Conservation (phyloP, 2,329 filamentous ascomycete genomes). For the Aspergillus puulaauensis region DNA sequence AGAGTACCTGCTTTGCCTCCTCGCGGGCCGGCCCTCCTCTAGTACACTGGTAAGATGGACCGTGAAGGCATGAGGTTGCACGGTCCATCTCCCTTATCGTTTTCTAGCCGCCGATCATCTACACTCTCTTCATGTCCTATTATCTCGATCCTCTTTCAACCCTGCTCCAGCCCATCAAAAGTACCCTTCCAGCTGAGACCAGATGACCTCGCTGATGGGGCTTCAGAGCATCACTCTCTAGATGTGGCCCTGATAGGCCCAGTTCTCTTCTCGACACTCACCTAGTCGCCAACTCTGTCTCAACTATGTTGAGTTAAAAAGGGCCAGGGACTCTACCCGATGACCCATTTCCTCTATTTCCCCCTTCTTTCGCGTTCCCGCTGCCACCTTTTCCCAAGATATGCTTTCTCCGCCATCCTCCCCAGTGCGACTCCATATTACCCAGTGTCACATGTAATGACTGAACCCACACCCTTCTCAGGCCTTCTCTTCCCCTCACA, state of each 20-base stretch:
- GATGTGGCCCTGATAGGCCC: constrained; percentile 4
- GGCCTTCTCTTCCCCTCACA: not conserved
- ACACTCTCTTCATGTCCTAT: not conserved
- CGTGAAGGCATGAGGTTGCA: constrained; percentile 9
- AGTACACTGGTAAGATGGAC: constrained; percentile 3
- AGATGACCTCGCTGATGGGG: constrained; percentile 10
- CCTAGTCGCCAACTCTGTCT: constrained; percentile 3
- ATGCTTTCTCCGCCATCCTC: not conserved
- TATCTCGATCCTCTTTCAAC: not conserved
- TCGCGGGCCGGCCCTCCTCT: constrained; percentile 10
- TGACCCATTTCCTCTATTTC: not conserved
- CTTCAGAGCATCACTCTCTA: not conserved
- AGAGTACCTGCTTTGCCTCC: constrained; percentile 10
- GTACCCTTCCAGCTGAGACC: constrained; percentile 2
- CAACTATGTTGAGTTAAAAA: not conserved
- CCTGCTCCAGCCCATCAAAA: constrained; percentile 2
- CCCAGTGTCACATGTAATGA: constrained; percentile 13
- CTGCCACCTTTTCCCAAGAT: not conserved
- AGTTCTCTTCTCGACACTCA: not conserved
- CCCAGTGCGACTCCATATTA: constrained; percentile 5
- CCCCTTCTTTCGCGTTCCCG: not conserved
- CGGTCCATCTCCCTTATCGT: constrained; percentile 14
- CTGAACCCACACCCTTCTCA: not conserved
- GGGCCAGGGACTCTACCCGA: not conserved
- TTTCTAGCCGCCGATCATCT: constrained; percentile 10